Percentiles rank a stretch among this genome's conserved stretches.
Evolutionary conservation across 2,329 filamentous ascomycete genomes (phyloP).

Genomic region (Polytolypa hystricis): DNA sequence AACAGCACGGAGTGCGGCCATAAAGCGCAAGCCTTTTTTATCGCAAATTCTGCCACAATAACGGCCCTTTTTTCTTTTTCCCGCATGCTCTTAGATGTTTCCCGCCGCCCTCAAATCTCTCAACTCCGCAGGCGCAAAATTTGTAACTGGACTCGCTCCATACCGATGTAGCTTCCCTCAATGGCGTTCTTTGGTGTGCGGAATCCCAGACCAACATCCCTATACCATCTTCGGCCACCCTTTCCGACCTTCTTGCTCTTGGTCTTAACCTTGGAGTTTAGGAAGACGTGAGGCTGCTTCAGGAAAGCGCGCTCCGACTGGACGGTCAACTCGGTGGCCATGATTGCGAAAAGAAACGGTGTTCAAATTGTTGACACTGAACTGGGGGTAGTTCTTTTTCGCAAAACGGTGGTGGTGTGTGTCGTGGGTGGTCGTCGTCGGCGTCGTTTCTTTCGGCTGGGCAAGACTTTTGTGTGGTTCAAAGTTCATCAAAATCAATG

Average conservation of each 20-base stretch:
- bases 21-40: too few species aligned
- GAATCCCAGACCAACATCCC: slow-evolving; percentile 99
- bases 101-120: neutral
- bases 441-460: slow-evolving; percentile 19
- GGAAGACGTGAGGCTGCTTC: slow-evolving; percentile 99
- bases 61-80: too few species aligned
- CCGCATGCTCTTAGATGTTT: too few species aligned
- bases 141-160: slow-evolving; percentile 35
- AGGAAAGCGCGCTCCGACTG: slow-evolving; percentile 99
- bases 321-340: slow-evolving; percentile 98
- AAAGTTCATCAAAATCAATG: slow-evolving; percentile 25
- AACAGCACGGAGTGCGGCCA: too few species aligned
- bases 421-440: slow-evolving; percentile 24
- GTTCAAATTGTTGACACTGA: slow-evolving; percentile 26
- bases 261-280: slow-evolving; percentile 87
- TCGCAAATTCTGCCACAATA: too few species aligned
- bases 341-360: slow-evolving; percentile 54
- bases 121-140: slow-evolving; percentile 8
- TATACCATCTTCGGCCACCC: slow-evolving; percentile 94
- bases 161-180: slow-evolving; percentile 98
- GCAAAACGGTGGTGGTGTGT: slow-evolving; percentile 15
- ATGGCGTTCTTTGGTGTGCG: slow-evolving; percentile 97
- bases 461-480: slow-evolving; percentile 27
- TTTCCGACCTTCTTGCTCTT: slow-evolving; percentile 74
- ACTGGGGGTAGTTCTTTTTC: slow-evolving; percentile 24